Evolutionary conservation across 495 filamentous ascomycete genomes (phyloP).

Genomic region (Trichodelitschia bisporula): DNA sequence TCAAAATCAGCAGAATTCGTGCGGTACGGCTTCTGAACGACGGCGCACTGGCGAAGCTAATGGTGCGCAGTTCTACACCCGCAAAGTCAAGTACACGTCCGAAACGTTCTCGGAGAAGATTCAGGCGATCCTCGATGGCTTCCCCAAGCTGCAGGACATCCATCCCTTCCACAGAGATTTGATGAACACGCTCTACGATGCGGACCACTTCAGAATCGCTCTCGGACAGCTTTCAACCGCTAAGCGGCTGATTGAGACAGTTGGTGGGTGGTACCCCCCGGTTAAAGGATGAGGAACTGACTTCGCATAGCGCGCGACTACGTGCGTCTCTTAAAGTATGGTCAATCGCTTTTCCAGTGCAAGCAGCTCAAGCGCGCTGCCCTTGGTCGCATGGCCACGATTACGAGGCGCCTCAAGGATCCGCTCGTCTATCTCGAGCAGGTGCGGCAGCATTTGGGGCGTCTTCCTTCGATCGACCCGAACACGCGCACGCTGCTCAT

Average conservation of each 20-base stretch:
- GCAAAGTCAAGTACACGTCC: slow-evolving; percentile 97
- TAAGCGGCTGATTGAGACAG: slow-evolving; percentile 87
- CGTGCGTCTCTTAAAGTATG: slow-evolving; percentile 82
- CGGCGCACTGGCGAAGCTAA: too few species aligned
- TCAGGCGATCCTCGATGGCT: slow-evolving; percentile 66
- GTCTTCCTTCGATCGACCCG: slow-evolving; percentile 92
- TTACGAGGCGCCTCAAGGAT: slow-evolving; percentile 80
- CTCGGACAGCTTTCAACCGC: slow-evolving; percentile 89
- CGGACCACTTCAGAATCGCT: slow-evolving; percentile 92
- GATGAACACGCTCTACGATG: slow-evolving; percentile 75
- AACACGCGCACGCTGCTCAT: slow-evolving; percentile 88
- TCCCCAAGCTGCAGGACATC: slow-evolving; percentile 82
- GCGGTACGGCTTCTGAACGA: too few species aligned
- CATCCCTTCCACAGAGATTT: slow-evolving; percentile 90
- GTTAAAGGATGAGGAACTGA: too few species aligned
- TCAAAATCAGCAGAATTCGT: slow-evolving; percentile 89
- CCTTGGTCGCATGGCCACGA: slow-evolving; percentile 87
- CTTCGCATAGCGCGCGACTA: slow-evolving; percentile 90
- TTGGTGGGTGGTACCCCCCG: too few species aligned
- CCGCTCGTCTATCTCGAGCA: slow-evolving; percentile 90
- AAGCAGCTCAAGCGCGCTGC: slow-evolving; percentile 80
- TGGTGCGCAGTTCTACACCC: too few species aligned
- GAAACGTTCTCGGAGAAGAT: slow-evolving; percentile 94
- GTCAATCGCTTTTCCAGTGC: slow-evolving; percentile 85
- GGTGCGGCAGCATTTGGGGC: slow-evolving; percentile 89